Evolutionary conservation across 192 early-diverging fungal species (phyloP), one percentile per base, ranked within the genome.

Genomic region (Podila epigama): DNA sequence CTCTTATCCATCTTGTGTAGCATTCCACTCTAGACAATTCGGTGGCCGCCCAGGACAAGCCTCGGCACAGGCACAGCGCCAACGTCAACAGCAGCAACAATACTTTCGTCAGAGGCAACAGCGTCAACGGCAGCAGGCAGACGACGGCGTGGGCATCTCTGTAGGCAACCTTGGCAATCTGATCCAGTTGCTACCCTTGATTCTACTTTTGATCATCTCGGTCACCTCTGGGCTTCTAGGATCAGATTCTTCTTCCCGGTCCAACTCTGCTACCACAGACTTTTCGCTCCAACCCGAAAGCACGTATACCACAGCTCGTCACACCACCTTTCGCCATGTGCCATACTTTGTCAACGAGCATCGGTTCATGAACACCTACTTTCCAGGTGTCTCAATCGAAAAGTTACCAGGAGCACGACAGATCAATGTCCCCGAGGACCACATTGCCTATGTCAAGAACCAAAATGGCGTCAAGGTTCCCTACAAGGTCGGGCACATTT

Each of bases 301-400:
- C 7, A 63, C 66, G 3, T 91, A 94, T 60, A 72, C 84, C 7
- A 50, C 84, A 42, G 34, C 52, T 57, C 86, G 89, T 13, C 58
- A 58, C n/a, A 96, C 96, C 4, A 55, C 59, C 8, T 54, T 63
- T 27, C 88, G 90, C 56, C 77, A 83, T 18, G 87, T 97, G 3
- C 81, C 70, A 7, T 98, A 96, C 79, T 98, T 84, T 80, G 92
- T 98, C 22, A 89, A 96, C 34, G 84, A 75, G 66, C 61, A 57
- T 28, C 62, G 52, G 58, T 84, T 88, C 77, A 58, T 16, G 20
- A 36, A 51, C 27, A 52, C 65, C 1, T 77, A 68, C 52, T 33
- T 75, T 15, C 44, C 44, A 10, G 44, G 44, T 16, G 44, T 64
- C n/a, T n/a, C n/a, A n/a, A n/a, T n/a, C 37, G 77, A 66, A 33